Evolutionary conservation across 805 yeast genomes (phyloP).

Genomic region (Sugiyamaella marilandica): DNA sequence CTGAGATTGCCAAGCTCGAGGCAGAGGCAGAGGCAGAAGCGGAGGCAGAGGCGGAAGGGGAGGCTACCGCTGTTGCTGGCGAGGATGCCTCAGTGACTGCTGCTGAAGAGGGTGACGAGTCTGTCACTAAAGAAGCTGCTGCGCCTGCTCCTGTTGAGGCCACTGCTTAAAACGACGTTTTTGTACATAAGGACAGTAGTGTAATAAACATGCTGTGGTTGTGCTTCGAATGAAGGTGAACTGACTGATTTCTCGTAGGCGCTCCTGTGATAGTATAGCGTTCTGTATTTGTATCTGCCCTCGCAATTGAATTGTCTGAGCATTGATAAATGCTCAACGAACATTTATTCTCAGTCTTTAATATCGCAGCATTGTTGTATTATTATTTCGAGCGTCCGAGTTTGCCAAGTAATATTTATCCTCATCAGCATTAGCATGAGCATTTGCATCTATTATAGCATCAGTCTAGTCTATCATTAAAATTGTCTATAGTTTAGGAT

Average conservation of each 20-base stretch:
- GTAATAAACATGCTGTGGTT: background rate
- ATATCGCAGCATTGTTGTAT: too few relatives aligned
- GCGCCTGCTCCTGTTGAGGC: constrained; percentile 15
- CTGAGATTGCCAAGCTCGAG: constrained; percentile 65
- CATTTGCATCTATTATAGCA: too few relatives aligned
- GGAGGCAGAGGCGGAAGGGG: constrained; percentile 5
- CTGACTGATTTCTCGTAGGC: too few relatives aligned
- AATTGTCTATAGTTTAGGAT: too few relatives aligned
- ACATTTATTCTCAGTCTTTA: too few relatives aligned
- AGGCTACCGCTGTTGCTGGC: background rate
- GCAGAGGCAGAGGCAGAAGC: constrained; percentile 32
- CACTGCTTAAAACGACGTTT: constrained; percentile 1
- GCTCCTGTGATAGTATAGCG: too few relatives aligned
- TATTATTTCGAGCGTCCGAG: background rate
- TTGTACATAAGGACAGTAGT: background rate
- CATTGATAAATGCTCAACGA: too few relatives aligned
- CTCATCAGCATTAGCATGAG: background rate
- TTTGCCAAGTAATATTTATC: background rate
- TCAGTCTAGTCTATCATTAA: too few relatives aligned
- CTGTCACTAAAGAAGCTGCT: constrained; percentile 4
- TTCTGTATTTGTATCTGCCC: too few relatives aligned
- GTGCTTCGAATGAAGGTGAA: background rate
- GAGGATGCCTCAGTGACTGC: constrained; percentile 7
- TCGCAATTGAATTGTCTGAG: too few relatives aligned
- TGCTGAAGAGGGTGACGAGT: constrained; percentile 11